Percentiles rank a stretch among this genome's conserved stretches.
Conservation (phyloP, 768 basidiomycete genomes). For the Termitomyces sp. region DNA sequence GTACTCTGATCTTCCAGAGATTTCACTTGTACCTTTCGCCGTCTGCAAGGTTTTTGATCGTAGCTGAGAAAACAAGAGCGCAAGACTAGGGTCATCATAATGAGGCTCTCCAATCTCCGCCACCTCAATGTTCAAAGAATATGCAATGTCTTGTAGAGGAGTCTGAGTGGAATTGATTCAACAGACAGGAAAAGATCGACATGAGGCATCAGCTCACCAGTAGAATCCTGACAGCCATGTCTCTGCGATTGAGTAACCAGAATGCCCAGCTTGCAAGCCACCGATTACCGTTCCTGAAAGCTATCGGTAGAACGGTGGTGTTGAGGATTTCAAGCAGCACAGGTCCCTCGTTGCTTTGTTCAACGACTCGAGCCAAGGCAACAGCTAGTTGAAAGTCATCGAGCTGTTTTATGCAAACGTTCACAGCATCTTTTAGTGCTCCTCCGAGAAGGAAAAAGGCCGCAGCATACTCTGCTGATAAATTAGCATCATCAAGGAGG, state of each 20-base stretch:
- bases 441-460: constrained; percentile 95
- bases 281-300: constrained; percentile 83
- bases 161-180: constrained; percentile 40
- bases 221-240: constrained; percentile 86
- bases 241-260: constrained; percentile 86
- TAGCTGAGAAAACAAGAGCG: constrained; percentile 85
- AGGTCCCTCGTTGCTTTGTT: constrained; percentile 78
- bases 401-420: constrained; percentile 83
- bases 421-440: constrained; percentile 85
- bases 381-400: constrained; percentile 89
- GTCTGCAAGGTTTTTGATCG: constrained; percentile 90
- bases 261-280: constrained; percentile 97
- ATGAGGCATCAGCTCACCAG: constrained; percentile 48
- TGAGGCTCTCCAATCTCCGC: constrained; percentile 75
- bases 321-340: constrained; percentile 66
- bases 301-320: constrained; percentile 74
- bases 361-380: constrained; percentile 79
- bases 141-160: constrained; percentile 70
- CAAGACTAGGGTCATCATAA: constrained; percentile 92
- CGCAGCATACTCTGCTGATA: constrained; percentile 82
- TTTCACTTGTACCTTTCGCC: constrained; percentile 88
- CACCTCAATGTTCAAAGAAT: constrained; percentile 47
- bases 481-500: background rate
- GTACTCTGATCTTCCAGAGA: constrained; percentile 84
- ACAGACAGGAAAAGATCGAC: background rate